Evolutionary conservation across 805 yeast genomes (phyloP).

Genomic region (Saccharomycopsis javanensis): DNA sequence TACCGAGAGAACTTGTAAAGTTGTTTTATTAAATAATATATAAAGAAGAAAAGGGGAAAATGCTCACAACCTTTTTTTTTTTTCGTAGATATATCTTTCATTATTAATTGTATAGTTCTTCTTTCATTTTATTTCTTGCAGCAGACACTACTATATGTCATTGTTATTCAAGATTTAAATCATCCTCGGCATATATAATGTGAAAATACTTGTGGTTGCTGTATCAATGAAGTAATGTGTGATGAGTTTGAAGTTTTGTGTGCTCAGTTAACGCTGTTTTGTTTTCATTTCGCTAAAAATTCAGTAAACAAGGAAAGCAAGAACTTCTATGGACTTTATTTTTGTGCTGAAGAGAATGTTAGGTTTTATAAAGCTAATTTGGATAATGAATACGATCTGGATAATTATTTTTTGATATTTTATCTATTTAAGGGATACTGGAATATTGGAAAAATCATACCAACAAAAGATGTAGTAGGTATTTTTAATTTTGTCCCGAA

Average conservation of each 20-base stretch:
- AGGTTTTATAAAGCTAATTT: not conserved
- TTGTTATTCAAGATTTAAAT: too few species aligned
- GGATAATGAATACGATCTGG: not conserved
- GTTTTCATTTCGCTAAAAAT: not conserved
- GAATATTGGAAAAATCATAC: not conserved
- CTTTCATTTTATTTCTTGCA: too few species aligned
- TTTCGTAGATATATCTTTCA: too few species aligned
- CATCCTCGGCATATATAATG: too few species aligned
- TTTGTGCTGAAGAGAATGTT: not conserved
- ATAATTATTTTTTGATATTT: too few species aligned
- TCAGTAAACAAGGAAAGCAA: not conserved
- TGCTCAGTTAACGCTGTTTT: not conserved
- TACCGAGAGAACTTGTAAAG: slow-evolving; percentile 28
- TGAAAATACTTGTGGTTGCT: not conserved
- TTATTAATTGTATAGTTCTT: too few species aligned
- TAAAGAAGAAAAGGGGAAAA: not conserved
- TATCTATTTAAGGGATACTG: not conserved
- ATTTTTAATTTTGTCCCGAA: not conserved
- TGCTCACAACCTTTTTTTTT: too few species aligned
- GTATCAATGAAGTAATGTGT: not conserved
- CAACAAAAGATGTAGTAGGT: not conserved
- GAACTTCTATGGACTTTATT: not conserved
- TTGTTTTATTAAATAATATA: too few species aligned
- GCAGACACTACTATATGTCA: too few species aligned
- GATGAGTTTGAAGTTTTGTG: not conserved